Evolutionary conservation across 179 eudicot species (phyloP).

Genomic region (Pouteria campechiana): DNA sequence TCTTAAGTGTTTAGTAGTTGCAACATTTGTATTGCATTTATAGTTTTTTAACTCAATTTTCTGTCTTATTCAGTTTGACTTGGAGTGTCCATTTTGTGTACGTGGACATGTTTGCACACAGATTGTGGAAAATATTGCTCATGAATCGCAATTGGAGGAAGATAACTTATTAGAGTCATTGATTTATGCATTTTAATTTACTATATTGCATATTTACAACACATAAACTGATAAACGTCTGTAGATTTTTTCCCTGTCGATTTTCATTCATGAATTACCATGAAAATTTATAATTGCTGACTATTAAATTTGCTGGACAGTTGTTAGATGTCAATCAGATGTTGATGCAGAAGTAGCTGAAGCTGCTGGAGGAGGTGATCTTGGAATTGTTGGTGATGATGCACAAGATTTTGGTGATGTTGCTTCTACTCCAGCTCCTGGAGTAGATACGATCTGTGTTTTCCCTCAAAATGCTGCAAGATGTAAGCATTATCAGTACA

Average conservation of each 20-base stretch:
- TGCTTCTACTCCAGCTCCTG: slow-evolving; percentile 54
- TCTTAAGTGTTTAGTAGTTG: no score
- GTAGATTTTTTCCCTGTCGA: not conserved
- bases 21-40: no score
- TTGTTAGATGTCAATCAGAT: slow-evolving; percentile 51
- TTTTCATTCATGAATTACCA: not conserved
- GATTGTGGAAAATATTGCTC: no score
- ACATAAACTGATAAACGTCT: not conserved
- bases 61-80: no score
- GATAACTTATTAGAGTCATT: no score
- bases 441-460: slow-evolving; percentile 66
- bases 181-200: no score
- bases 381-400: slow-evolving; percentile 67
- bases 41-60: no score
- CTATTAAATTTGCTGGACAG: slow-evolving; percentile 17
- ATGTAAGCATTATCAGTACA: slow-evolving; percentile 38
- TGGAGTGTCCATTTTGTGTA: no score
- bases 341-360: slow-evolving; percentile 29
- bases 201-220: not conserved
- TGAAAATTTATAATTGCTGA: not conserved
- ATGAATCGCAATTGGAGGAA: no score
- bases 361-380: slow-evolving; percentile 32
- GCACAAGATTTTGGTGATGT: slow-evolving; percentile 43
- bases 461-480: slow-evolving; percentile 69
- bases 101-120: no score